phyloP scores from a whole-genome alignment of 129 eudicot species.

The Centaurea solstitialis region DNA sequence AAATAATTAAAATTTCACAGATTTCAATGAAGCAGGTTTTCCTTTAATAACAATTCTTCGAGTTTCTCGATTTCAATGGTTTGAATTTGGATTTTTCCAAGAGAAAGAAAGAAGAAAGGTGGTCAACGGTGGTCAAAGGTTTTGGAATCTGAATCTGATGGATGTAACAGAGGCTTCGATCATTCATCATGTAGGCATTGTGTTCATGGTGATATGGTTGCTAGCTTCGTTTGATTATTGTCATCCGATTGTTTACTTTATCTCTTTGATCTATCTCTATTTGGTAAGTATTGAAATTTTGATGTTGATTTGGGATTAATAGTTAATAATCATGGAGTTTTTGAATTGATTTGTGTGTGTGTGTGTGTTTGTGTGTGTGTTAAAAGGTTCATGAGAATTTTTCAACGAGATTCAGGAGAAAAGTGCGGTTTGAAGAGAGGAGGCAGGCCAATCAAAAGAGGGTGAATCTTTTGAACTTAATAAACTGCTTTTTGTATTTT shows the following conservation, averaged over 20 bases:
- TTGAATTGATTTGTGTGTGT: not conserved
- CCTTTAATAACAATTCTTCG: not conserved
- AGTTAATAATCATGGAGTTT: not conserved
- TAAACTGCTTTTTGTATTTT: not conserved
- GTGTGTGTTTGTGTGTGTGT: not conserved
- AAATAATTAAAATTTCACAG: not conserved
- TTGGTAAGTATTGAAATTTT: conserved; percentile 43
- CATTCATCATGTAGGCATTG: conserved; percentile 77
- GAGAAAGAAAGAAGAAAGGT: conserved; percentile 4
- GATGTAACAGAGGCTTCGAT: conserved; percentile 61
- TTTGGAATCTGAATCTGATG: conserved; percentile 29
- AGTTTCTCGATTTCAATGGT: conserved; percentile 9
- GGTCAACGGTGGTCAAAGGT: conserved; percentile 18
- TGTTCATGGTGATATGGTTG: conserved; percentile 62
- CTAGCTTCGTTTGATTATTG: conserved; percentile 54
- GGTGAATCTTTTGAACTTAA: conserved; percentile 38
- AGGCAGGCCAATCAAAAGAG: conserved; percentile 69
- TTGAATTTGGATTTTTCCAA: not conserved
- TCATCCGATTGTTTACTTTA: conserved; percentile 55
- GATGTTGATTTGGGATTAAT: not conserved
- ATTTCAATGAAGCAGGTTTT: conserved; percentile 11
- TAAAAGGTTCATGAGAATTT: conserved; percentile 78
- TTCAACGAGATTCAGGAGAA: conserved; percentile 62
- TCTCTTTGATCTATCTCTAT: conserved; percentile 67
- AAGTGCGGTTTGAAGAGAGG: conserved; percentile 72